Evolutionary conservation across 2,329 filamentous ascomycete genomes (phyloP).

Genomic region (Ophiostoma ips): DNA sequence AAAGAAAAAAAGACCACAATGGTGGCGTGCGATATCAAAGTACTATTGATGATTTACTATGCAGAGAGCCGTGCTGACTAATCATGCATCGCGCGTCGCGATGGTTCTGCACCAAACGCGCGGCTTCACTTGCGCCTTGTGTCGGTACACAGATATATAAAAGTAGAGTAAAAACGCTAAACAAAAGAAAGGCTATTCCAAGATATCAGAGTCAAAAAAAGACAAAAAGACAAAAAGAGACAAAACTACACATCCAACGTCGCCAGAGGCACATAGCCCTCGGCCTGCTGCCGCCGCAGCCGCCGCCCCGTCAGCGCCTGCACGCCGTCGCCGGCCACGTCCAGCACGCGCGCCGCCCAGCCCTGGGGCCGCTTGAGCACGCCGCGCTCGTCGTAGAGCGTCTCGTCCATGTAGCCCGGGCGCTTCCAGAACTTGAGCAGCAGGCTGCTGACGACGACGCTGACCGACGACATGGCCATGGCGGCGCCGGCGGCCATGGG

Average conservation of each 20-base stretch:
- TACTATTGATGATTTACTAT: neutral
- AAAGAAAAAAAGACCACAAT: neutral
- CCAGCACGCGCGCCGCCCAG: slow-evolving; percentile 28
- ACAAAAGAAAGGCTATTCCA: neutral
- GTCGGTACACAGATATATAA: neutral
- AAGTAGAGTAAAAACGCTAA: neutral
- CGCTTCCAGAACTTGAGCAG: slow-evolving; percentile 77
- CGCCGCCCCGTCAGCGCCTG: slow-evolving; percentile 23
- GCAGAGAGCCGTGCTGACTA: too few species aligned
- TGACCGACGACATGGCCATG: slow-evolving; percentile 84
- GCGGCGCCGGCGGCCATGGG: slow-evolving; percentile 90
- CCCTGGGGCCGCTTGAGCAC: slow-evolving; percentile 23
- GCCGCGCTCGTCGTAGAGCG: slow-evolving; percentile 44
- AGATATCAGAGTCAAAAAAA: neutral
- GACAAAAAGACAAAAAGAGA: neutral
- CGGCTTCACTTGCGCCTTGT: too few species aligned
- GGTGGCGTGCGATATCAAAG: neutral
- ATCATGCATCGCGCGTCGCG: too few species aligned
- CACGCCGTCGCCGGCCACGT: slow-evolving; percentile 18
- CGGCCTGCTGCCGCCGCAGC: slow-evolving; percentile 26
- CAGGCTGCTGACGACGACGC: slow-evolving; percentile 72
- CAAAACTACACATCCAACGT: slow-evolving; percentile 28
- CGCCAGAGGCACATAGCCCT: slow-evolving; percentile 46
- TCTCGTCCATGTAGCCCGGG: slow-evolving; percentile 74
- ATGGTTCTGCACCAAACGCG: too few species aligned